Evolutionary conservation across 306 rosid genomes (phyloP), one percentile per base, ranked within the genome.

Genomic region (Bauhinia variegata): DNA sequence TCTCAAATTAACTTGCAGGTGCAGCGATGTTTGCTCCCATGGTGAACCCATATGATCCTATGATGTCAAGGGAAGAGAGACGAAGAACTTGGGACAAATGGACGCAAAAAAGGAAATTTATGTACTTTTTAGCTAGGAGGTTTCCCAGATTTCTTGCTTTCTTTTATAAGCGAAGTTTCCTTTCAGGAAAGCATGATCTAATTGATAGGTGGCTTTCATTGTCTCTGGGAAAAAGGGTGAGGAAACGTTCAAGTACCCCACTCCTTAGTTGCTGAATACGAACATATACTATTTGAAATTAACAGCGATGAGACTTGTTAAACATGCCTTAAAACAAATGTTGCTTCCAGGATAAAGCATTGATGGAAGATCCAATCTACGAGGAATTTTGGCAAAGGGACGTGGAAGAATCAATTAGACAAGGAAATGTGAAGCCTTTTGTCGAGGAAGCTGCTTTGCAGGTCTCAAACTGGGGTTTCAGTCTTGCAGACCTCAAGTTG

Each of bases 351-450:
- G 98, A 93, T 66, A 93, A 77, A 77, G 97, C 97, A 58, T 74
- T 93, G 67, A 74, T 89, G 63, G 98, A 93, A 80, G 97, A 89
- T 73, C 98, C 98, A 53, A 75, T 93, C 69, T 76, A 89, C 63
- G 98, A 93, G 82, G 97, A 84, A 70, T 89, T 93, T 78, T 93
- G 98, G 98, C 98, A 89, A 80, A 88, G 97, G 85, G 96, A 88
- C 43, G 91, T 88, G 55, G 98, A 93, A 85, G 98, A 93, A 84
- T 89, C 98, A 33, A 88, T 83, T 72, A 84, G 98, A 80, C 98
- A 88, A 68, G 88, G 95, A 59, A 83, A 64, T 73, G 68, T 52
- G 28, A 80, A 82, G 76, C 96, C 98, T 47, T 89, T 93, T 54
- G 79, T 89, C 70, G 95, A 89, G 82, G 98, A 93, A 82, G 96